Conservation (phyloP, 164 flowering plant species). For the Chloranthus sessilifolius region DNA sequence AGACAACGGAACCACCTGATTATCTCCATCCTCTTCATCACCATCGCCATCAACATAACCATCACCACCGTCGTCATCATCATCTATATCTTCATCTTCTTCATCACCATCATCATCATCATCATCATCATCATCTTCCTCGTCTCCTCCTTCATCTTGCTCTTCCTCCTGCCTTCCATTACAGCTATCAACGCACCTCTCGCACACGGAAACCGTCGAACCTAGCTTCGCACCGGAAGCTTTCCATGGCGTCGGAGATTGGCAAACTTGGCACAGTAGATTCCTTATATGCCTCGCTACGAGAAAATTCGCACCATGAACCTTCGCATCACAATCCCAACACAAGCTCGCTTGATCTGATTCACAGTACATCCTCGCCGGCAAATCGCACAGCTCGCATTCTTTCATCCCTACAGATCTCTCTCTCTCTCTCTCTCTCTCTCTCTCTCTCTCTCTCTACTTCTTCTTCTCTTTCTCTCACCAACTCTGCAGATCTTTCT, state of each 20-base stretch:
- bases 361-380: constrained; percentile 64
- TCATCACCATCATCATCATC: constrained; percentile 13
- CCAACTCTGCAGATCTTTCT: too few species aligned
- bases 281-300: constrained; percentile 53
- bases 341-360: constrained; percentile 76
- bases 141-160: constrained; percentile 3
- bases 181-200: constrained; percentile 20
- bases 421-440: constrained; percentile 1
- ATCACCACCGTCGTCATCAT: constrained; percentile 11
- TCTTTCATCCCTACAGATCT: constrained; percentile 32
- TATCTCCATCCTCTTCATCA: constrained; percentile 28
- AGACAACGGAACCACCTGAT: constrained; percentile 40
- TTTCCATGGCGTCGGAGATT: constrained; percentile 58
- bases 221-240: constrained; percentile 57
- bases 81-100: constrained; percentile 9
- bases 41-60: constrained; percentile 4
- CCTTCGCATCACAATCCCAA: constrained; percentile 68
- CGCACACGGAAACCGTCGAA: constrained; percentile 47
- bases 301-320: constrained; percentile 79
- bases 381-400: constrained; percentile 51
- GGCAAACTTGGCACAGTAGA: constrained; percentile 59
- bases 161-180: background rate
- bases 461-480: background rate
- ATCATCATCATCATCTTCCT: constrained; percentile 1
- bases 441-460: background rate